These are phyloP conservation scores for Trichoderma gamsii DNA, from an alignment of 495 filamentous ascomycete species.

Conservation along the genomic window DNA sequence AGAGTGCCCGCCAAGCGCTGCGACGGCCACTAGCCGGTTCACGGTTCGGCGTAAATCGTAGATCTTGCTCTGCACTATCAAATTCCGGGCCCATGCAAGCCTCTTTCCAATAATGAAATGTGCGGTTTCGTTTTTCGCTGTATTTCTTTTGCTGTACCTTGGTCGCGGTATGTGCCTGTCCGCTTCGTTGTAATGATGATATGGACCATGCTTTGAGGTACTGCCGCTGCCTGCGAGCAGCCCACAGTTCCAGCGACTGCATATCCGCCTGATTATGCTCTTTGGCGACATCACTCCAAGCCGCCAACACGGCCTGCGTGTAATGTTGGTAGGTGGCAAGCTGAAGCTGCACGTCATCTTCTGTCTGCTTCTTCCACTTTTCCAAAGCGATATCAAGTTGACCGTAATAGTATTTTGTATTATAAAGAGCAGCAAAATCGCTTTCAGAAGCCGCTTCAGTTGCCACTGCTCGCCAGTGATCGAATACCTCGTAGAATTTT, in stretches of 20 bases:
- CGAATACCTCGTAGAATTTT: conserved; percentile 8
- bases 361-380: neutral
- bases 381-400: neutral
- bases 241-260: neutral
- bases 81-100: neutral
- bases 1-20: conserved; percentile 2
- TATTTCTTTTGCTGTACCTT: neutral
- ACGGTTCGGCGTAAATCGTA: neutral
- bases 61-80: neutral
- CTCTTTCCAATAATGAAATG: conserved; percentile 4
- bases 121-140: neutral
- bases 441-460: neutral
- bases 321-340: neutral
- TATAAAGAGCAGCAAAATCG: neutral
- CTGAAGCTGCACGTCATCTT: conserved; percentile 2
- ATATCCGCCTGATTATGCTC: neutral
- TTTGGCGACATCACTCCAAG: neutral
- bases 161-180: conserved; percentile 11
- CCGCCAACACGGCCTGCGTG: neutral
- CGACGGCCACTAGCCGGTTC: neutral
- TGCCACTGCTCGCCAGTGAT: conserved; percentile 5
- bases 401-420: neutral
- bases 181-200: conserved; percentile 9
- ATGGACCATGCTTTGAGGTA: conserved; percentile 15
- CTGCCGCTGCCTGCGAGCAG: neutral